Evolutionary conservation across 1,139 yeast species (phyloP).

Genomic region (Lodderomyces orthopsilosis): DNA sequence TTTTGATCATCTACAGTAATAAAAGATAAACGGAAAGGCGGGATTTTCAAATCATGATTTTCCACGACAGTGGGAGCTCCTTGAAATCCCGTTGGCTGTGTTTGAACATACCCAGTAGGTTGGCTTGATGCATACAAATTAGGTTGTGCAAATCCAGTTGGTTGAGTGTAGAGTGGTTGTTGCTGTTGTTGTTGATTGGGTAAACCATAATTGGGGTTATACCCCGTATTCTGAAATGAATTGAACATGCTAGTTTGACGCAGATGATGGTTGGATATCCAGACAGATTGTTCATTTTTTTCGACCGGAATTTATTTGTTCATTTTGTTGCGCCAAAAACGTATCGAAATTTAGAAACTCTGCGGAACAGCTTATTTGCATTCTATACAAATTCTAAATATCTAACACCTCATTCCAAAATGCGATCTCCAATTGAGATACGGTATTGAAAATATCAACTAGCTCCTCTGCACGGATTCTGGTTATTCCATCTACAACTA

Average conservation of each 20-base stretch:
- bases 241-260: slow-evolving; percentile 32
- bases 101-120: slow-evolving; percentile 33
- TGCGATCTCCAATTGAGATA: slow-evolving; percentile 54
- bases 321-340: not conserved
- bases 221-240: slow-evolving; percentile 34
- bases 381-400: slow-evolving; percentile 3
- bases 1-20: slow-evolving; percentile 81
- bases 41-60: slow-evolving; percentile 50
- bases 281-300: not conserved
- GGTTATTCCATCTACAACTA: slow-evolving; percentile 31
- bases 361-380: not conserved
- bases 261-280: not conserved
- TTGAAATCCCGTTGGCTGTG: slow-evolving; percentile 39
- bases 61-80: slow-evolving; percentile 28
- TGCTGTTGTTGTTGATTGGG: slow-evolving; percentile 19
- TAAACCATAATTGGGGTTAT: slow-evolving; percentile 17
- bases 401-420: slow-evolving; percentile 58
- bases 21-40: slow-evolving; percentile 73
- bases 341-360: not conserved
- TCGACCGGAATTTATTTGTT: not conserved
- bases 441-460: slow-evolving; percentile 57
- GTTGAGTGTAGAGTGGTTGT: slow-evolving; percentile 23
- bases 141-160: slow-evolving; percentile 30
- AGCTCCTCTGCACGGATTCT: slow-evolving; percentile 46
- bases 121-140: slow-evolving; percentile 14